phyloP scores from a whole-genome alignment of 768 basidiomycete species.

The Saitozyma podzolica region DNA sequence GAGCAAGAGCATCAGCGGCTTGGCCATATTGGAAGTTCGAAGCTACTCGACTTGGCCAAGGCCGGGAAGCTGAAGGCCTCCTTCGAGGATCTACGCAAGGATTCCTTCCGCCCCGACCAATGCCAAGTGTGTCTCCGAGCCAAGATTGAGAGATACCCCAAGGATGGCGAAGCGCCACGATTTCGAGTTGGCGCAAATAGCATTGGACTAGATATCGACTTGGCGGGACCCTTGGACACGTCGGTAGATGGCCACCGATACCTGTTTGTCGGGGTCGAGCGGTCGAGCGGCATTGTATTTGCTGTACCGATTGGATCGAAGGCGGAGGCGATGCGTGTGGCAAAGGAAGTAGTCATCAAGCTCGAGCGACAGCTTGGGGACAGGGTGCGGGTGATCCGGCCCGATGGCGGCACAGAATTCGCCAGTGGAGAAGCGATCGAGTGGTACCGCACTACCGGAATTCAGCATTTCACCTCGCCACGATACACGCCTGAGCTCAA shows the following conservation, averaged over 20 bases:
- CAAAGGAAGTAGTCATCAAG: not conserved
- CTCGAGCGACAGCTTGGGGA: conserved; percentile 5
- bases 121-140: too few relatives aligned
- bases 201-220: too few relatives aligned
- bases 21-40: too few relatives aligned
- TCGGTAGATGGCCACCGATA: not conserved
- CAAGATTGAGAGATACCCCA: too few relatives aligned
- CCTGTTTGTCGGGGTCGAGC: not conserved
- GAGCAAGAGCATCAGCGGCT: too few relatives aligned
- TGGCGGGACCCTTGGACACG: too few relatives aligned
- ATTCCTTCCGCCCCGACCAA: too few relatives aligned
- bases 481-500: conserved; percentile 5
- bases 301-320: not conserved
- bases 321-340: not conserved
- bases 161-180: too few relatives aligned
- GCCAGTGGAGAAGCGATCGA: not conserved
- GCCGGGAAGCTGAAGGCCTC: too few relatives aligned
- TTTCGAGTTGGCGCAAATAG: too few relatives aligned
- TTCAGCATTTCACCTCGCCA: not conserved
- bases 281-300: not conserved
- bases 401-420: conserved; percentile 2
- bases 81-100: too few relatives aligned
- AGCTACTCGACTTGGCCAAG: too few relatives aligned
- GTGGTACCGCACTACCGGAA: conserved; percentile 1
- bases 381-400: not conserved